Conservation (phyloP, 495 filamentous ascomycete species). For the Thermochaetoides thermophila region DNA sequence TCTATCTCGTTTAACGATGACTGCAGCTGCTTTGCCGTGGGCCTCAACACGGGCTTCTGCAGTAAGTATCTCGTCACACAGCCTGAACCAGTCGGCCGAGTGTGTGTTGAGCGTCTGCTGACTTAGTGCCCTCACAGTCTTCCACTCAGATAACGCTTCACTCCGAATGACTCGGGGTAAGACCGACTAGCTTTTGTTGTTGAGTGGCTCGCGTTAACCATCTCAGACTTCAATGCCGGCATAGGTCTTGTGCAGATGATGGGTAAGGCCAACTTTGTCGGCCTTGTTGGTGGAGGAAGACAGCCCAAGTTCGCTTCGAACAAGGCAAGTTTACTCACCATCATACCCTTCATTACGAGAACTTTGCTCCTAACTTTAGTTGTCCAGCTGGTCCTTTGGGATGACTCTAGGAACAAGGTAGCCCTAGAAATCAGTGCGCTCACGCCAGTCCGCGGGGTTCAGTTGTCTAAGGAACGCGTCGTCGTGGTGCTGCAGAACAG, state of each 20-base stretch:
- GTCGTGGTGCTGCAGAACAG: slow-evolving; percentile 70
- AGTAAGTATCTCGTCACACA: slow-evolving; percentile 39
- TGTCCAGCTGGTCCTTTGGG: slow-evolving; percentile 71
- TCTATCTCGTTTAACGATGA: slow-evolving; percentile 81
- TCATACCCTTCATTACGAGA: neutral
- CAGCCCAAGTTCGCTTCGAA: slow-evolving; percentile 77
- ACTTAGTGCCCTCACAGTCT: too few species aligned
- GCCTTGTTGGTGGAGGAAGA: slow-evolving; percentile 77
- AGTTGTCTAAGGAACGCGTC: slow-evolving; percentile 63
- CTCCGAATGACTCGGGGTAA: slow-evolving; percentile 43
- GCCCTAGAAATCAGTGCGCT: slow-evolving; percentile 40
- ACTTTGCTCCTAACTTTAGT: slow-evolving; percentile 7
- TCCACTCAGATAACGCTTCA: slow-evolving; percentile 61
- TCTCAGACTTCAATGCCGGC: slow-evolving; percentile 67
- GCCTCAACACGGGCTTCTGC: slow-evolving; percentile 73
- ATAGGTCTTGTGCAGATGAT: slow-evolving; percentile 79
- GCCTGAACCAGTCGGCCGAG: too few species aligned
- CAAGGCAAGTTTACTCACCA: too few species aligned
- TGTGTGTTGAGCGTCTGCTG: too few species aligned
- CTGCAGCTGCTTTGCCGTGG: slow-evolving; percentile 76
- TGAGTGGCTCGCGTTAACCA: neutral
- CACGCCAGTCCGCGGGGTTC: slow-evolving; percentile 60
- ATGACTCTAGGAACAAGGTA: slow-evolving; percentile 64
- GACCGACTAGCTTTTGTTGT: slow-evolving; percentile 2
- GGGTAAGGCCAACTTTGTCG: slow-evolving; percentile 73